Percentiles rank a stretch among this genome's conserved stretches.
These are phyloP conservation scores for Backusella morwellensis DNA, from an alignment of 192 early-diverging fungal genomes.

Conservation along the genomic window DNA sequence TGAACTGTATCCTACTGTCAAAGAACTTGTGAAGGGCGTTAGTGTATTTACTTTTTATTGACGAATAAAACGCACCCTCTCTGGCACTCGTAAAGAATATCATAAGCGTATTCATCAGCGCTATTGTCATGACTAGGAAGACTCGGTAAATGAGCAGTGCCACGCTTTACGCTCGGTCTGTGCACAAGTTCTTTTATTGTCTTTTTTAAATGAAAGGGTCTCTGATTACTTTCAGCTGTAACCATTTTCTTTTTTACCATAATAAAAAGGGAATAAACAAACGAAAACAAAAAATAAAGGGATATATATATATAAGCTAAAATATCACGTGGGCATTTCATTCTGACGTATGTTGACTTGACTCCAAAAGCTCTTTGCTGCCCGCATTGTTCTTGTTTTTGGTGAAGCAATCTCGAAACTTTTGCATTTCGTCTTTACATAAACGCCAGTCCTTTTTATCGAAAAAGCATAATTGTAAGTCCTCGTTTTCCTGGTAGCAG, in stretches of 20 bases:
- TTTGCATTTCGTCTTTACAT: conserved; percentile 74
- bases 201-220: background rate
- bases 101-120: conserved; percentile 32
- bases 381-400: conserved; percentile 34
- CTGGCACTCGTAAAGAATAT: conserved; percentile 43
- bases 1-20: conserved; percentile 49
- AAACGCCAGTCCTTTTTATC: conserved; percentile 88
- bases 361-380: conserved; percentile 20
- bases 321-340: background rate
- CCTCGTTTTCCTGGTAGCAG: conserved; percentile 79
- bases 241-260: background rate
- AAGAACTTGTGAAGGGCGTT: conserved; percentile 20
- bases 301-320: background rate
- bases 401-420: conserved; percentile 78
- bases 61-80: conserved; percentile 31
- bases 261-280: no score
- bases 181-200: conserved; percentile 1
- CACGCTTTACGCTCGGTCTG: background rate
- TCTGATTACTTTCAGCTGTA: background rate
- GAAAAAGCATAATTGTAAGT: conserved; percentile 78
- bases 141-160: background rate
- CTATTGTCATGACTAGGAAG: background rate
- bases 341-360: background rate
- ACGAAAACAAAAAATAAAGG: background rate
- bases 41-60: background rate